These are phyloP conservation scores for Excoecaria cochinchinensis DNA, from an alignment of 345 rosid genomes.

Conservation along the genomic window DNA sequence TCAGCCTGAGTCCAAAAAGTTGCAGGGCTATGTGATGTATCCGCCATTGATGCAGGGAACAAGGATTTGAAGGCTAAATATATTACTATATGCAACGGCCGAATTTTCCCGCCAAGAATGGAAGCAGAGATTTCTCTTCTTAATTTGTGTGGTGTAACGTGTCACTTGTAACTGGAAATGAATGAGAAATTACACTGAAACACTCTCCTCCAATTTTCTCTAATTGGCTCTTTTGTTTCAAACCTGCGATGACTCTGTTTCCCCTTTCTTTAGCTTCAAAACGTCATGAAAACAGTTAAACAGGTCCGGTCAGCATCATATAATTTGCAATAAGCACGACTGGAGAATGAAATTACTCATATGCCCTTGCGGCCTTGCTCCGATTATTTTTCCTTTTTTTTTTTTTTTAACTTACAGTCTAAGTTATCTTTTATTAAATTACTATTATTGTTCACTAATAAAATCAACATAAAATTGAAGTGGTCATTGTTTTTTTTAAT, in stretches of 20 bases:
- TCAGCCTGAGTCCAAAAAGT: constrained; percentile 67
- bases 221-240: background rate
- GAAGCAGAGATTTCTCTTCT: background rate
- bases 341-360: background rate
- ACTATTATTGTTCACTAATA: no score
- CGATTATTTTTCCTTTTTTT: background rate
- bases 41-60: constrained; percentile 14
- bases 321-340: no score
- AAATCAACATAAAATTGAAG: no score
- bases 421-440: no score
- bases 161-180: background rate
- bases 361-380: background rate
- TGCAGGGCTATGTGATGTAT: constrained; percentile 15
- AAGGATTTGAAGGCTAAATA: background rate
- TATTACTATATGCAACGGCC: no score
- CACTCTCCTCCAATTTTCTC: background rate
- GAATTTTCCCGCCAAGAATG: constrained; percentile 7
- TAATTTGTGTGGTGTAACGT: background rate
- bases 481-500: no score
- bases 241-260: no score
- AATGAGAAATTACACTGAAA: background rate
- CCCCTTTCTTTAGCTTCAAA: no score
- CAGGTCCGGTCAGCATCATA: no score
- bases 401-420: background rate
- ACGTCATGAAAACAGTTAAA: no score